These are phyloP conservation scores for Phytopythium helicoides DNA, from an alignment of 352 stramenopile genomes.

Conservation along the genomic window DNA sequence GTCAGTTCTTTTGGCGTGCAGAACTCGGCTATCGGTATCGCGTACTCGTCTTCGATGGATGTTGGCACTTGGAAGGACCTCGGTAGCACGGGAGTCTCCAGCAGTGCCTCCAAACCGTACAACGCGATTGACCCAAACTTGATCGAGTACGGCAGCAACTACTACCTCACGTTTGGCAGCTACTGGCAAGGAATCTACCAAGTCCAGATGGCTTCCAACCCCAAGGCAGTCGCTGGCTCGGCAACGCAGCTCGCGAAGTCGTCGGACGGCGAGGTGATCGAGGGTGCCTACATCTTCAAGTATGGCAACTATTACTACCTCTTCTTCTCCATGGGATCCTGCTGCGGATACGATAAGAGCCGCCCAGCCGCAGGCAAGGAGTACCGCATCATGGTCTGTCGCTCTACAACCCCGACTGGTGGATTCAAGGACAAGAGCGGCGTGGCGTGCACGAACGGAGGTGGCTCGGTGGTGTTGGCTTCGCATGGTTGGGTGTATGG, in stretches of 20 bases:
- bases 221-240: slow-evolving; percentile 4
- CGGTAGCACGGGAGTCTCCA: slow-evolving; percentile 30
- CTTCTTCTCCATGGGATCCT: slow-evolving; percentile 42
- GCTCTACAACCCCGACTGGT: slow-evolving; percentile 27
- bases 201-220: slow-evolving; percentile 13
- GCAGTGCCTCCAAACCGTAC: slow-evolving; percentile 33
- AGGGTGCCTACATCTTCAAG: slow-evolving; percentile 36
- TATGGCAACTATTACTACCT: slow-evolving; percentile 39
- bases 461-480: slow-evolving; percentile 38
- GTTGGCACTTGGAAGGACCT: slow-evolving; percentile 31
- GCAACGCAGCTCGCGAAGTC: slow-evolving; percentile 23
- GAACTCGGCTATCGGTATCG: slow-evolving; percentile 42
- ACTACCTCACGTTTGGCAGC: slow-evolving; percentile 50
- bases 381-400: slow-evolving; percentile 44
- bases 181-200: slow-evolving; percentile 40
- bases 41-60: slow-evolving; percentile 43
- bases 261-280: slow-evolving; percentile 30
- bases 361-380: slow-evolving; percentile 39
- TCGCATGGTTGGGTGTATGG: slow-evolving; percentile 44
- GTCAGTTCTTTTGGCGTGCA: slow-evolving; percentile 47
- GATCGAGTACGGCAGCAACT: slow-evolving; percentile 22
- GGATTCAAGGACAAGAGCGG: slow-evolving; percentile 40
- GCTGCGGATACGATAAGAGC: slow-evolving; percentile 30
- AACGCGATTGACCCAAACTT: slow-evolving; percentile 57
- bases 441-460: slow-evolving; percentile 29